phyloP scores from a whole-genome alignment of 306 rosid genomes.

The Cucurbita maxima region DNA sequence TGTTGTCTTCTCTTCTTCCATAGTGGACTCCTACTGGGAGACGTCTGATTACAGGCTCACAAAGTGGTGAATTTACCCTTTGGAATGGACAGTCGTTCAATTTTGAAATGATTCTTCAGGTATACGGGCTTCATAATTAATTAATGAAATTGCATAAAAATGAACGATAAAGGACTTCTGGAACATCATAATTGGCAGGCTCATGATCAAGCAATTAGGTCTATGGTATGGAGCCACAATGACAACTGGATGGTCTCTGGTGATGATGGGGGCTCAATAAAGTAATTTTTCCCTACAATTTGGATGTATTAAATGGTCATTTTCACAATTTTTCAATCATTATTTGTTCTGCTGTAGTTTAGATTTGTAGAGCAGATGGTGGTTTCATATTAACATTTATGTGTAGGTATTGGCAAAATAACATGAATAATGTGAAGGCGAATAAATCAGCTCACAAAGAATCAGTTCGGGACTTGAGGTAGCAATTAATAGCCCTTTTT shows the following conservation, averaged over 20 bases:
- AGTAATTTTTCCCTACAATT: slow-evolving; percentile 31
- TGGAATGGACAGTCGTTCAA: slow-evolving; percentile 99
- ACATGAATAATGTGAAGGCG: slow-evolving; percentile 97
- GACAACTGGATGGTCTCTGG: slow-evolving; percentile 99
- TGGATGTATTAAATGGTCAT: neutral
- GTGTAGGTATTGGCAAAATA: slow-evolving; percentile 92
- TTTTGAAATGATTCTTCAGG: slow-evolving; percentile 99
- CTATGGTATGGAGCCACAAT: slow-evolving; percentile 99
- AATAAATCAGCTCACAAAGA: slow-evolving; percentile 97
- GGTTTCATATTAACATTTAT: neutral
- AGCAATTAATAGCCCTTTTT: neutral
- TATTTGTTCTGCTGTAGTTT: neutral
- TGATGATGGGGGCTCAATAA: slow-evolving; percentile 95
- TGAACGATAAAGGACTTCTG: slow-evolving; percentile 8
- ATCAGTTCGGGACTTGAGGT: slow-evolving; percentile 97
- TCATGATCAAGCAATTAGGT: slow-evolving; percentile 96
- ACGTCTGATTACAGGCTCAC: slow-evolving; percentile 96
- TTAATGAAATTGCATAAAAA: neutral
- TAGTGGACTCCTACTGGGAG: slow-evolving; percentile 99
- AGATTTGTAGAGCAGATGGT: neutral
- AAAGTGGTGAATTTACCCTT: slow-evolving; percentile 95
- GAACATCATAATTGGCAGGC: slow-evolving; percentile 34
- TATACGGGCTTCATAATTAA: slow-evolving; percentile 5
- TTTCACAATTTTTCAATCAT: neutral
- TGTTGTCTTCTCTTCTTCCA: neutral